These are phyloP conservation scores for Monilinia vaccinii-corymbosi DNA, from an alignment of 2,329 filamentous ascomycete species.

Conservation along the genomic window DNA sequence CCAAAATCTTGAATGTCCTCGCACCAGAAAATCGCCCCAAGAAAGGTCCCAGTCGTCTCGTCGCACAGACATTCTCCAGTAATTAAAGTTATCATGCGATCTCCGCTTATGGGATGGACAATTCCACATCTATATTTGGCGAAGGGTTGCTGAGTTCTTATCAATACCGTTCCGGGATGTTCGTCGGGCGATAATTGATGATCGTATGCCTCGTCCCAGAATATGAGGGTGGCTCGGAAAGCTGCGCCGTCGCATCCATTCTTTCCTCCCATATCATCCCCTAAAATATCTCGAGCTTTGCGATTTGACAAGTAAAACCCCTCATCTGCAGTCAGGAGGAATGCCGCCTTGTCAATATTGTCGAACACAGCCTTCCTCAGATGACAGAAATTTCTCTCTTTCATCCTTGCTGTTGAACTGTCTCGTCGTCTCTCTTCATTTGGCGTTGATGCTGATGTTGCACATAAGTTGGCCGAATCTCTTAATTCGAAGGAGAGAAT, in stretches of 20 bases:
- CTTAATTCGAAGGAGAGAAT: slow-evolving; percentile 14
- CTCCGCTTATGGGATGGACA: slow-evolving; percentile 11
- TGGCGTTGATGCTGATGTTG: background rate
- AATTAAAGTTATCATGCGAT: slow-evolving; percentile 13
- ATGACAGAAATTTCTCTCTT: background rate
- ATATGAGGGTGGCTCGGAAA: slow-evolving; percentile 10
- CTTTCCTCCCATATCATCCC: slow-evolving; percentile 15
- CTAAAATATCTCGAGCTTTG: slow-evolving; percentile 13
- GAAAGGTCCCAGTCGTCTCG: slow-evolving; percentile 18
- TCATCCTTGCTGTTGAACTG: background rate
- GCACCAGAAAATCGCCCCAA: slow-evolving; percentile 22
- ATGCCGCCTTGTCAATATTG: slow-evolving; percentile 12
- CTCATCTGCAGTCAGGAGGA: slow-evolving; percentile 18
- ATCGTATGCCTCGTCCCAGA: slow-evolving; percentile 18
- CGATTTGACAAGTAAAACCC: slow-evolving; percentile 17
- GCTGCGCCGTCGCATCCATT: slow-evolving; percentile 11
- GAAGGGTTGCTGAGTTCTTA: slow-evolving; percentile 10
- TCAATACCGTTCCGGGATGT: slow-evolving; percentile 14
- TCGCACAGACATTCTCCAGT: slow-evolving; percentile 23
- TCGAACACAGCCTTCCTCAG: slow-evolving; percentile 20
- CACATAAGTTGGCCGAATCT: background rate
- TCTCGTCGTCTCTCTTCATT: background rate
- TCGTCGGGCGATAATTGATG: slow-evolving; percentile 10
- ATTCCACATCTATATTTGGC: slow-evolving; percentile 17
- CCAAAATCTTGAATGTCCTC: slow-evolving; percentile 17